A percentile compares a stretch with the other conserved stretches of the same genome.
These are phyloP conservation scores for Litchi chinensis DNA, from an alignment of 345 rosid genomes.

Conservation along the genomic window DNA sequence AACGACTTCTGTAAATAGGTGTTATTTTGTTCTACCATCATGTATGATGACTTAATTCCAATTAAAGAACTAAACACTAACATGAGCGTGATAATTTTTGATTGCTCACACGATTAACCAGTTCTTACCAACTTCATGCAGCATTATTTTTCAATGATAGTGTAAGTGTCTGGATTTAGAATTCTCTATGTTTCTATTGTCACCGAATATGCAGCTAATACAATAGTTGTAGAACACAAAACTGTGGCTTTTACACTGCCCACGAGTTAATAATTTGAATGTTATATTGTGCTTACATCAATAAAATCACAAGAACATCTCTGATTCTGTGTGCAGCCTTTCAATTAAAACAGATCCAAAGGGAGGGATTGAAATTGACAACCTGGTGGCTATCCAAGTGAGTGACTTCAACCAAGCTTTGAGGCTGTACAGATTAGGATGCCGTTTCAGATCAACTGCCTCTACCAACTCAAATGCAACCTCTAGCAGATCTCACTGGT, in stretches of 20 bases:
- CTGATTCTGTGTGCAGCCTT: conserved; percentile 53
- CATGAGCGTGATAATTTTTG: not conserved
- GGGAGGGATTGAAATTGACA: conserved; percentile 65
- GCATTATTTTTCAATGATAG: too few relatives aligned
- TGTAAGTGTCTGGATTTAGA: not conserved
- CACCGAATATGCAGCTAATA: not conserved
- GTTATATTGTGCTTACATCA: not conserved
- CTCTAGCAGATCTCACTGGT: conserved; percentile 91
- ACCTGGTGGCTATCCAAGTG: conserved; percentile 62
- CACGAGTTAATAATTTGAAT: not conserved
- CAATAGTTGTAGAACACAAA: not conserved
- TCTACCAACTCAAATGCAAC: conserved; percentile 66
- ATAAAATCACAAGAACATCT: not conserved
- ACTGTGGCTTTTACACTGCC: not conserved
- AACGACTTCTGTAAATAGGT: not conserved
- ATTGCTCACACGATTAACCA: not conserved
- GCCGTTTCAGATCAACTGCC: conserved; percentile 78
- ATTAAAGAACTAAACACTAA: not conserved
- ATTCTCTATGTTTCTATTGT: not conserved
- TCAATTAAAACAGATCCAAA: conserved; percentile 56
- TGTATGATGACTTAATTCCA: not conserved
- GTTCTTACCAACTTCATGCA: not conserved
- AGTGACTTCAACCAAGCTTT: conserved; percentile 62
- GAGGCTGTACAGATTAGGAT: conserved; percentile 69
- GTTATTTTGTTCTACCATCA: not conserved